These are phyloP conservation scores for Euptelea pleiosperma DNA, from an alignment of 164 flowering plant genomes.

Conservation along the genomic window DNA sequence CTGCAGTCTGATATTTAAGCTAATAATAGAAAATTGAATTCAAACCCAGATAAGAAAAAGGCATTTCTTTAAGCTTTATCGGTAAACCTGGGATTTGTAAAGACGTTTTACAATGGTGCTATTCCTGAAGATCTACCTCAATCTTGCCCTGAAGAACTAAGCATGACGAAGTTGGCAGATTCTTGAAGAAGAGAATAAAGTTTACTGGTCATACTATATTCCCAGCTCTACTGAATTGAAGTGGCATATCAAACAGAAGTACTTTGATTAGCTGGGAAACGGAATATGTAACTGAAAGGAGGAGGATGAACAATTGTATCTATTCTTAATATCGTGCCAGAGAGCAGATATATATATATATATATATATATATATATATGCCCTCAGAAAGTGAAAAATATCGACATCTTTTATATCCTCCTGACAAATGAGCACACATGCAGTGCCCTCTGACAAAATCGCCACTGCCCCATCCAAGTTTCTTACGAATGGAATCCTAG, in stretches of 20 bases:
- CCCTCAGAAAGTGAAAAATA: neutral
- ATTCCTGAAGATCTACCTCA: too few relatives aligned
- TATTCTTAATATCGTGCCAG: neutral
- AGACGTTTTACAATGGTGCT: too few relatives aligned
- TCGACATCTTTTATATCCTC: neutral
- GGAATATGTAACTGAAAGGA: neutral
- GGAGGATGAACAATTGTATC: neutral
- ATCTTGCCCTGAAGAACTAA: too few relatives aligned
- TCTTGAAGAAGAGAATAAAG: neutral
- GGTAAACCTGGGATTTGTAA: too few relatives aligned
- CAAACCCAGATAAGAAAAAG: too few relatives aligned
- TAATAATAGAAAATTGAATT: neutral
- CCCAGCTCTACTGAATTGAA: too few relatives aligned
- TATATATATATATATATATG: neutral
- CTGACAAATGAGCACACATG: neutral
- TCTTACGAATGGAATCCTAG: conserved; percentile 3
- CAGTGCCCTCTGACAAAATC: neutral
- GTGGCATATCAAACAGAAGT: too few relatives aligned
- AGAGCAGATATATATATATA: neutral
- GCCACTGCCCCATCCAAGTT: neutral
- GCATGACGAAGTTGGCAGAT: neutral
- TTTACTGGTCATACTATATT: too few relatives aligned
- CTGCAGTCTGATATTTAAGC: neutral
- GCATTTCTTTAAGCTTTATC: too few relatives aligned
- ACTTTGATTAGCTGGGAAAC: neutral